These are phyloP conservation scores for Suillus subluteus DNA, from an alignment of 768 basidiomycete species.

Conservation along the genomic window DNA sequence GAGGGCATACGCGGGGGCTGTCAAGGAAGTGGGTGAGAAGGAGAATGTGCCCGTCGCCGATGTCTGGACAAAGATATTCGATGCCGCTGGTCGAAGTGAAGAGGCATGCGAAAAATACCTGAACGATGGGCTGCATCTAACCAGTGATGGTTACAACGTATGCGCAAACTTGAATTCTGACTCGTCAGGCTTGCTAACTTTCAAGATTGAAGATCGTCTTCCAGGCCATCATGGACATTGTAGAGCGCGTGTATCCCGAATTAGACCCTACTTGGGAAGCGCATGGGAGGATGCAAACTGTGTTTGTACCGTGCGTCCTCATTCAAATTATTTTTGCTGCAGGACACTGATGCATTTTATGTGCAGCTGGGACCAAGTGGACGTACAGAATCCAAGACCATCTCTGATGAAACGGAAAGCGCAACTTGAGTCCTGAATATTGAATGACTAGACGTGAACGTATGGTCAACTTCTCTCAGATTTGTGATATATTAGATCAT, in stretches of 20 bases:
- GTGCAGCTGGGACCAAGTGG: constrained; percentile 17
- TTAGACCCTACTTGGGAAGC: constrained; percentile 31
- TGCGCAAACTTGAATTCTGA: constrained; percentile 24
- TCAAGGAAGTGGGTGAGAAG: constrained; percentile 58
- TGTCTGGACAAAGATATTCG: constrained; percentile 73
- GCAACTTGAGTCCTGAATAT: not conserved
- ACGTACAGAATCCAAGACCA: constrained; percentile 22
- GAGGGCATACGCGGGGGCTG: constrained; percentile 70
- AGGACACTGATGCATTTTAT: not conserved
- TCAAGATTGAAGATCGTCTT: constrained; percentile 61
- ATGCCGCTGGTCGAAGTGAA: constrained; percentile 69
- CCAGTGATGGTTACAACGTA: constrained; percentile 73
- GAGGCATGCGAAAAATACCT: constrained; percentile 53
- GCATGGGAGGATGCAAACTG: constrained; percentile 59
- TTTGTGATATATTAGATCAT: not conserved
- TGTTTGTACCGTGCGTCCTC: constrained; percentile 62
- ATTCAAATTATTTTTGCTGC: not conserved
- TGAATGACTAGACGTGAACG: not conserved
- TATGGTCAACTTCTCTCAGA: not conserved
- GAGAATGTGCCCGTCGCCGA: constrained; percentile 69
- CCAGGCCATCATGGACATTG: constrained; percentile 59
- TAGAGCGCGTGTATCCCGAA: constrained; percentile 64
- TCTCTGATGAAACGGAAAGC: constrained; percentile 26
- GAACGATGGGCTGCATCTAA: constrained; percentile 83
- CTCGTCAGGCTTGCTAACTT: constrained; percentile 7